Evolutionary conservation across 2,329 filamentous ascomycete species (phyloP).

Genomic region (Penicillium sp.): DNA sequence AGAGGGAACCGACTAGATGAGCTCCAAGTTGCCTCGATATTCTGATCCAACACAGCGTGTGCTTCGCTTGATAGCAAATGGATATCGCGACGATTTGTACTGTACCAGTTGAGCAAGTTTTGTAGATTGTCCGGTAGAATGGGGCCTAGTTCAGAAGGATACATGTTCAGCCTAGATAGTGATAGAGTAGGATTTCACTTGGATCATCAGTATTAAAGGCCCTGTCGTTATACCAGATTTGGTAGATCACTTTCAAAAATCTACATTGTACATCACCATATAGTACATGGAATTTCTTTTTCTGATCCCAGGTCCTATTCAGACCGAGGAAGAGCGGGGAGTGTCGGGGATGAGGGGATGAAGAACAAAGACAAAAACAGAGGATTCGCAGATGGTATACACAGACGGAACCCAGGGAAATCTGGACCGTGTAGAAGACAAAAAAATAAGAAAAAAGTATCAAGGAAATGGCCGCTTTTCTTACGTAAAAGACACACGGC

Average conservation of each 20-base stretch:
- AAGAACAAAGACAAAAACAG: constrained; percentile 1
- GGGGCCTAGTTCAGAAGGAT: no score
- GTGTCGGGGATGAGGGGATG: background rate
- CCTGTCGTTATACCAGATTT: no score
- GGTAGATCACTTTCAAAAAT: constrained; percentile 8
- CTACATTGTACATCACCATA: constrained; percentile 19
- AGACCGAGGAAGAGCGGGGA: constrained; percentile 21
- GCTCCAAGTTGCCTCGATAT: no score
- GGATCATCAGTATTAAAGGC: no score
- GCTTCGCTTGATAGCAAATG: no score
- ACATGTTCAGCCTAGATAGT: no score
- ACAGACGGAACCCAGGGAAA: constrained; percentile 7
- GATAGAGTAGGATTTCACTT: no score
- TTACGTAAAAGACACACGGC: background rate
- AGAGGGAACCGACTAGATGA: no score
- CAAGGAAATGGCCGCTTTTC: background rate
- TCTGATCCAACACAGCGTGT: no score
- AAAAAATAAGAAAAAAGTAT: background rate
- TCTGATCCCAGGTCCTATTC: constrained; percentile 4
- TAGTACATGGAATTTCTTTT: constrained; percentile 18
- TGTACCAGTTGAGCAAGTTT: no score
- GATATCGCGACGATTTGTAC: no score
- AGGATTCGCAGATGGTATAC: constrained; percentile 17
- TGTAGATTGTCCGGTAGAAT: no score
- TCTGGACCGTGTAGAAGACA: constrained; percentile 1